Conservation (phyloP, 164 flowering plant species). For the Chloranthus sessilifolius region DNA sequence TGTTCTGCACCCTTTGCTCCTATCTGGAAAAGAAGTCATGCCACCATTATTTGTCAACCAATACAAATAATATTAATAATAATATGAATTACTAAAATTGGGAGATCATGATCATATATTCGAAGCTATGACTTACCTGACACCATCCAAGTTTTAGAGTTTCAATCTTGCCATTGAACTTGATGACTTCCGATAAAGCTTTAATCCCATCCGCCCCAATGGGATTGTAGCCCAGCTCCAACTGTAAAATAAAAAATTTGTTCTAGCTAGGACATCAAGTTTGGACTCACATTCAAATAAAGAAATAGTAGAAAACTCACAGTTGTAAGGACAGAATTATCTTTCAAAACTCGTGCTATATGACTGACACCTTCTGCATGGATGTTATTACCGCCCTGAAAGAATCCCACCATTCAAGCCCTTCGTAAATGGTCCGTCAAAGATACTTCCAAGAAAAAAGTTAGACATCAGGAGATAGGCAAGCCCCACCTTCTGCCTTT, state of each 20-base stretch:
- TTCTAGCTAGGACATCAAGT: conserved; percentile 5
- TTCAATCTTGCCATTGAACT: conserved; percentile 82
- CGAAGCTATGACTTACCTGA: conserved; percentile 53
- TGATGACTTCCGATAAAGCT: conserved; percentile 80
- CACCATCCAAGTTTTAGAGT: conserved; percentile 97
- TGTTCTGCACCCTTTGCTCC: conserved; percentile 86
- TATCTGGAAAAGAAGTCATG: conserved; percentile 50
- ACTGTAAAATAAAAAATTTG: conserved; percentile 30
- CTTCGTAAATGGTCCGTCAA: not conserved
- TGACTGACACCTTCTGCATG: conserved; percentile 61
- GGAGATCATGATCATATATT: not conserved
- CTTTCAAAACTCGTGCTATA: conserved; percentile 70
- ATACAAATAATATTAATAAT: no score
- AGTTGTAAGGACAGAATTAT: conserved; percentile 57
- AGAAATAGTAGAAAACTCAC: conserved; percentile 32
- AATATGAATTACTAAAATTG: not conserved
- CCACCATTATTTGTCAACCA: no score
- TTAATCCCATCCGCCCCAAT: conserved; percentile 91
- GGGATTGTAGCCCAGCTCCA: conserved; percentile 92
- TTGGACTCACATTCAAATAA: not conserved
- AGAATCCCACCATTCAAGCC: conserved; percentile 3
- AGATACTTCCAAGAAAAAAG: not conserved
- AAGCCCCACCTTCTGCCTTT: no score
- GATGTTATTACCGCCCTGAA: conserved; percentile 92
- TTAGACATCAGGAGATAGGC: no score